These are phyloP conservation scores for Yamadazyma siamensis DNA, from an alignment of 1,139 yeast species.

Conservation along the genomic window DNA sequence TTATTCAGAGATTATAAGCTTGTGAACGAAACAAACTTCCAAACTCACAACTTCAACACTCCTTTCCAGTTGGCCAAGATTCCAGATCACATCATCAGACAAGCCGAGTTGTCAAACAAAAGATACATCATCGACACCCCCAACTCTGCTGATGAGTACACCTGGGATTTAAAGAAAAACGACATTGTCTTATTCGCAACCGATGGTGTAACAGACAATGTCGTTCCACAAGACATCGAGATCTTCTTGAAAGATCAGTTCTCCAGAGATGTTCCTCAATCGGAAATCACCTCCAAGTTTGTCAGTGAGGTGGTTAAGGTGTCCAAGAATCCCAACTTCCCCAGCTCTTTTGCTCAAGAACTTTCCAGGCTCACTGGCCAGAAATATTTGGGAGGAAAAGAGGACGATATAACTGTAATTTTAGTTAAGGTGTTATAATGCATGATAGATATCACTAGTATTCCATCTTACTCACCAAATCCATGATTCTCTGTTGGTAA, in stretches of 20 bases:
- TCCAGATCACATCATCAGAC: conserved; percentile 57
- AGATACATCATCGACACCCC: conserved; percentile 60
- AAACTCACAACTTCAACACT: conserved; percentile 86
- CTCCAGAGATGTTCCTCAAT: conserved; percentile 15
- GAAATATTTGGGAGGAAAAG: conserved; percentile 84
- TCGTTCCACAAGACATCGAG: conserved; percentile 71
- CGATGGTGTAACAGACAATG: conserved; percentile 91
- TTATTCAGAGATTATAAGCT: conserved; percentile 67
- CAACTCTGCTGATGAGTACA: conserved; percentile 47
- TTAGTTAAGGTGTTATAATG: conserved; percentile 50
- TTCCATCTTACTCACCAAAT: conserved; percentile 39
- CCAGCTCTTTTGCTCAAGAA: conserved; percentile 87
- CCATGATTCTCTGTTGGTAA: conserved; percentile 41
- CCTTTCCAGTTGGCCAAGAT: conserved; percentile 88
- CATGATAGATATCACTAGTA: conserved; percentile 2
- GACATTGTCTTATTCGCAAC: conserved; percentile 86
- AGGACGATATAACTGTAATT: conserved; percentile 87
- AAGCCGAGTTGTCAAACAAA: conserved; percentile 56
- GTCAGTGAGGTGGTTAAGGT: conserved; percentile 67
- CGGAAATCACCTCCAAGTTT: conserved; percentile 50
- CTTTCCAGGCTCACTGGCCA: conserved; percentile 66
- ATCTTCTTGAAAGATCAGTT: conserved; percentile 49
- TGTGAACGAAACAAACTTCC: conserved; percentile 67
- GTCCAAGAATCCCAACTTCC: conserved; percentile 69
- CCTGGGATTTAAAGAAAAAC: conserved; percentile 53